phyloP scores from a whole-genome alignment of 2,329 filamentous ascomycete genomes.

The Akanthomyces lecanii region DNA sequence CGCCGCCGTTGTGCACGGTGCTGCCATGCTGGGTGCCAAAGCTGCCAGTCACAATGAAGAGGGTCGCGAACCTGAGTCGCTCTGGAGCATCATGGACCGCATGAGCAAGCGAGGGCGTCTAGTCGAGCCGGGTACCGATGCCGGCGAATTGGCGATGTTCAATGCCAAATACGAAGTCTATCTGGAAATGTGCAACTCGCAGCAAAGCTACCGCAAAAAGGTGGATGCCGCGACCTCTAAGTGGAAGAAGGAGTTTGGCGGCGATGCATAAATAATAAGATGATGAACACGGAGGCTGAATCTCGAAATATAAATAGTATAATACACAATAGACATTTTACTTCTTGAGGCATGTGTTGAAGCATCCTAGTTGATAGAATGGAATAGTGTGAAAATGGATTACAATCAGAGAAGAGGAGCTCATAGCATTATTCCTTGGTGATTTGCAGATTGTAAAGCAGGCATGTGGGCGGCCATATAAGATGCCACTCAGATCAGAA shows the following conservation, averaged over 20 bases:
- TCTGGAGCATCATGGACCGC: slow-evolving; percentile 97
- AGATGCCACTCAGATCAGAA: no score
- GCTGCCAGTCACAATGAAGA: slow-evolving; percentile 76
- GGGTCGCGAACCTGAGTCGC: slow-evolving; percentile 69
- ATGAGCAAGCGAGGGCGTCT: slow-evolving; percentile 92
- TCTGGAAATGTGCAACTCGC: slow-evolving; percentile 81
- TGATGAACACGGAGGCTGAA: background rate
- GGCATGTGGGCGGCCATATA: no score
- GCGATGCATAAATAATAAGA: slow-evolving; percentile 18
- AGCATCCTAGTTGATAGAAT: background rate
- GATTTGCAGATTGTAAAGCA: no score
- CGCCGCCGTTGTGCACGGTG: slow-evolving; percentile 94
- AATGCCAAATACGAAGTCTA: slow-evolving; percentile 94
- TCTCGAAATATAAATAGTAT: background rate
- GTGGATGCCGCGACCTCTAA: slow-evolving; percentile 60
- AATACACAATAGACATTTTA: background rate
- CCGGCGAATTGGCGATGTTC: slow-evolving; percentile 72
- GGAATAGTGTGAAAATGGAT: background rate
- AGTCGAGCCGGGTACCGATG: slow-evolving; percentile 69
- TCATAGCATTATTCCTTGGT: no score
- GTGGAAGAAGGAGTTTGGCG: slow-evolving; percentile 32
- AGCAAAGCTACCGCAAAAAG: slow-evolving; percentile 74
- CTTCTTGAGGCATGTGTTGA: background rate
- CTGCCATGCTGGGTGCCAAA: slow-evolving; percentile 96
- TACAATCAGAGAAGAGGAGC: background rate